These are phyloP conservation scores for Fusarium siculi DNA, from an alignment of 2,329 filamentous ascomycete species.

Conservation along the genomic window DNA sequence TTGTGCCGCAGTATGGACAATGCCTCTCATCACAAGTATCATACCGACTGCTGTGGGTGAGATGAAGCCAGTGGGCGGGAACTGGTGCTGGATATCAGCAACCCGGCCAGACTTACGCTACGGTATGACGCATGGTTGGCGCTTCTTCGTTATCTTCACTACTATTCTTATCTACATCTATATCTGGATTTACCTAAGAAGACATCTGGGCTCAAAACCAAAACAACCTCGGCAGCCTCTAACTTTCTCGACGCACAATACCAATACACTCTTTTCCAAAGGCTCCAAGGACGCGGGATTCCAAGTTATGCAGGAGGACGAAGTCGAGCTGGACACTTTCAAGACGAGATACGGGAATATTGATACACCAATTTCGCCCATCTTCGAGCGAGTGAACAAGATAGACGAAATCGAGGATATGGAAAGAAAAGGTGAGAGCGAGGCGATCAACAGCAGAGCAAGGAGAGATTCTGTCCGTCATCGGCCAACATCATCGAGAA, in stretches of 20 bases:
- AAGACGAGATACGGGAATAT: not conserved
- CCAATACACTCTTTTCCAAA: conserved; percentile 6
- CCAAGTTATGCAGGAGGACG: conserved; percentile 19
- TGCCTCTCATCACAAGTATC: conserved; percentile 36
- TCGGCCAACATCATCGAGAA: not conserved
- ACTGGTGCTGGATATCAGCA: conserved; percentile 60
- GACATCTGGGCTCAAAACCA: conserved; percentile 5
- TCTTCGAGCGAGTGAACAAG: conserved; percentile 4
- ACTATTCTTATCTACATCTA: conserved; percentile 56
- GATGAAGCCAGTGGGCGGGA: conserved; percentile 52
- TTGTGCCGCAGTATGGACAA: conserved; percentile 31
- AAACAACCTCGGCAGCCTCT: not conserved
- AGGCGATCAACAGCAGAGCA: not conserved
- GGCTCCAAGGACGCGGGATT: conserved; percentile 16
- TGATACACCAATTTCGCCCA: not conserved
- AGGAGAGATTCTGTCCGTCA: not conserved
- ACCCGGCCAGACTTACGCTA: conserved; percentile 54
- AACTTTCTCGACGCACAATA: conserved; percentile 9
- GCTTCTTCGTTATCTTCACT: conserved; percentile 54
- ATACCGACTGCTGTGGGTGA: conserved; percentile 30
- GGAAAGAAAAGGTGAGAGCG: conserved; percentile 13
- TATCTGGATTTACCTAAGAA: conserved; percentile 46
- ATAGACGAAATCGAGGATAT: conserved; percentile 9
- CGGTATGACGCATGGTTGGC: conserved; percentile 57
- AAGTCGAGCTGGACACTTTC: conserved; percentile 22